Evolutionary conservation across 768 basidiomycete genomes (phyloP), one percentile per base, ranked within the genome.

Genomic region (Mycena leptocephala): DNA sequence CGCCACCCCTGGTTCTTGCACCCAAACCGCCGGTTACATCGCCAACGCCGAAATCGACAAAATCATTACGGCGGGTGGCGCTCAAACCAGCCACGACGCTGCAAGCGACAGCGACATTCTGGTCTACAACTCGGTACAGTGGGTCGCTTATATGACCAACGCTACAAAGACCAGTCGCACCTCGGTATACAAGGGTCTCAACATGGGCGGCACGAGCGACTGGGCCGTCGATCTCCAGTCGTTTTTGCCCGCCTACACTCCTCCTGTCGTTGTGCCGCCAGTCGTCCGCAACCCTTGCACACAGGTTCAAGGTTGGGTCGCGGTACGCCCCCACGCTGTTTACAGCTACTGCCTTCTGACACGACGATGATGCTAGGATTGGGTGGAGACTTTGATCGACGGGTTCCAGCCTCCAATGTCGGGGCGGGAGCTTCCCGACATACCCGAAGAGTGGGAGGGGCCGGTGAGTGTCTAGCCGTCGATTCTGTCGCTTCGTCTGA

Each of bases 131-230:
- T 41, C 65, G 48, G n/a, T 53, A 7, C 65, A 66, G 65, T 66
- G 65, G 65, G 33, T 66, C 24, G 65, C 7, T 2, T 69, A 69
- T 33, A 69, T 69, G 67, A 32, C 7, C 39, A 32, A 69, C 55
- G 16, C 24, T 8, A 69, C 67, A 1, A 69, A 69, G 67, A 26
- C 53, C 55, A n/a, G 37, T 28, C 67, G 67, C 37, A 58, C 67
- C 28, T 5, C 67, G 37, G 1, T 56, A 37, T 69, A 69, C 28
- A 24, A 69, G 55, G 16, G 37, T 1, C 5, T 69, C 7, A 69
- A 69, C 67, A 69, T 69, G 67, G 67, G 67, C 6, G 67, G 67
- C 35, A 20, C 9, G 67, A 69, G 67, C 55, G 67, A 69, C 55
- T 69, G 55, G 67, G 67, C 67, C 55, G 67, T 69, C 37, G 67